A percentile compares a stretch with the other conserved stretches of the same genome.
Conservation (phyloP, 2,329 filamentous ascomycete species). For the Aspergillus candidus region DNA sequence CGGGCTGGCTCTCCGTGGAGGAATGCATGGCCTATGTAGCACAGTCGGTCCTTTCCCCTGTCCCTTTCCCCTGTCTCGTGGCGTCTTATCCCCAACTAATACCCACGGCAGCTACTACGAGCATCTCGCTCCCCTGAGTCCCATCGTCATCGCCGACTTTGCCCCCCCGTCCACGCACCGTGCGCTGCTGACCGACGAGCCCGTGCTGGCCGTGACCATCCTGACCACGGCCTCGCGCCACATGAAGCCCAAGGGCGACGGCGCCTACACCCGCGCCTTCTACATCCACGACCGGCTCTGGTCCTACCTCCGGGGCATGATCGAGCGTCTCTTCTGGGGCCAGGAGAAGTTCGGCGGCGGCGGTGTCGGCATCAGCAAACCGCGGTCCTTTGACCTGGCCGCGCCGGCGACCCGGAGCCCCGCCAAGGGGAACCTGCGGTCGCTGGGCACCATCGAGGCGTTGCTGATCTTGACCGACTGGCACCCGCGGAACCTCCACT, state of each 20-base stretch:
- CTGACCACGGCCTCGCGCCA: conserved; percentile 88
- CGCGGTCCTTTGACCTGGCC: conserved; percentile 62
- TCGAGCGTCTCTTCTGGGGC: conserved; percentile 89
- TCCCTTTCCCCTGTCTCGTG: conserved; percentile 5
- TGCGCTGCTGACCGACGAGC: conserved; percentile 79
- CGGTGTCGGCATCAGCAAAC: conserved; percentile 52
- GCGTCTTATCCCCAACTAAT: conserved; percentile 8
- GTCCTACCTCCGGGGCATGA: conserved; percentile 91
- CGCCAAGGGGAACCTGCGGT: conserved; percentile 72
- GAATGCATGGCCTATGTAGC: conserved; percentile 92
- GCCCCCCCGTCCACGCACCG: conserved; percentile 72
- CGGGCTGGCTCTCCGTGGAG: conserved; percentile 90
- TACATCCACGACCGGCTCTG: conserved; percentile 93
- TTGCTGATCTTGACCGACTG: conserved; percentile 92
- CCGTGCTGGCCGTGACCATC: conserved; percentile 84
- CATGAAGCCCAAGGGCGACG: conserved; percentile 70
- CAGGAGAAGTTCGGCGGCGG: conserved; percentile 92
- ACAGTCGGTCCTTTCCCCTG: conserved; percentile 55
- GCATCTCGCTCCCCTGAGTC: conserved; percentile 83
- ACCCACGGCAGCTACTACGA: conserved; percentile 66
- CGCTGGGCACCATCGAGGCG: conserved; percentile 88
- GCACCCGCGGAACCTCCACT: conserved; percentile 92
- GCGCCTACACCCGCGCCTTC: conserved; percentile 75
- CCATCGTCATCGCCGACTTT: conserved; percentile 88
- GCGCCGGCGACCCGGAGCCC: conserved; percentile 46